Conservation (phyloP, 177 flowering plant species). For the Vitis hybrid region DNA sequence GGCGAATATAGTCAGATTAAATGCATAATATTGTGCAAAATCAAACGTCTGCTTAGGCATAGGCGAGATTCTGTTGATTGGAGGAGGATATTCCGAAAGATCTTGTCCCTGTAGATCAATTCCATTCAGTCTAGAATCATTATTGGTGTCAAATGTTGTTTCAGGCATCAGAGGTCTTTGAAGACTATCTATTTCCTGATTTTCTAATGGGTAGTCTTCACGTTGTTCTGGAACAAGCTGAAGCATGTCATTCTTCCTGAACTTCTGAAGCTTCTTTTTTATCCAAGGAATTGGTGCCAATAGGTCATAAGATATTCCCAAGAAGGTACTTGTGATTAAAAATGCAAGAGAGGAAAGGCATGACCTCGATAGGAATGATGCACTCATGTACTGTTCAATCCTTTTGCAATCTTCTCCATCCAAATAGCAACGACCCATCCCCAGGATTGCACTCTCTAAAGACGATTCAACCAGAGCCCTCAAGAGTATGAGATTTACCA, state of each 20-base stretch:
- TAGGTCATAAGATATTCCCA: constrained; percentile 92
- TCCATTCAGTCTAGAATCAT: constrained; percentile 31
- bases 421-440: constrained; percentile 94
- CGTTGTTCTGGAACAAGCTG: constrained; percentile 89
- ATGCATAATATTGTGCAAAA: constrained; percentile 97
- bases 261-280: constrained; percentile 75
- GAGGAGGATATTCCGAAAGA: constrained; percentile 60
- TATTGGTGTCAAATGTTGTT: constrained; percentile 27
- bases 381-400: constrained; percentile 92
- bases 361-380: constrained; percentile 86
- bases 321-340: constrained; percentile 88
- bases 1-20: constrained; percentile 94
- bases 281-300: constrained; percentile 98
- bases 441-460: constrained; percentile 68
- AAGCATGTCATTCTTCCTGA: constrained; percentile 95
- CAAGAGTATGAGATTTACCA: constrained; percentile 86
- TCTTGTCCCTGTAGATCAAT: constrained; percentile 65
- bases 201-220: constrained; percentile 72
- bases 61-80: constrained; percentile 75
- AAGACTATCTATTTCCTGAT: constrained; percentile 48
- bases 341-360: constrained; percentile 96
- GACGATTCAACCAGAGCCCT: constrained; percentile 91
- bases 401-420: constrained; percentile 98
- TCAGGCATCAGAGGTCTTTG: constrained; percentile 68
- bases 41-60: constrained; percentile 91